Conservation (phyloP, 2,329 filamentous ascomycete genomes). For the Biscogniauxia mediterranea region DNA sequence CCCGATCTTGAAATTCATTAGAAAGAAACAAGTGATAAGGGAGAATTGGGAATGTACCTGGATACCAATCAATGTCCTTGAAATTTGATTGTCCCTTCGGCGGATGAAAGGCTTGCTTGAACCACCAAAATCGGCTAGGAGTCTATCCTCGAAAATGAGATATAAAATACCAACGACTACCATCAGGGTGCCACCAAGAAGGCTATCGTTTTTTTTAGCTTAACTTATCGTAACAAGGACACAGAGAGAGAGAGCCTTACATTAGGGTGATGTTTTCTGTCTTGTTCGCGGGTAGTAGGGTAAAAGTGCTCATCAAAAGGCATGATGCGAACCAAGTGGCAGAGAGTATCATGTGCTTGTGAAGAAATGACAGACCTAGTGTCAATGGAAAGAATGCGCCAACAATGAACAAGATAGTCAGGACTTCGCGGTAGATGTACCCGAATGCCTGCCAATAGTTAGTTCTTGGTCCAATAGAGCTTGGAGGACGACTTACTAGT, state of each 20-base stretch:
- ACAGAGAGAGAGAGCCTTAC: constrained; percentile 17
- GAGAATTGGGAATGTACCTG: constrained; percentile 48
- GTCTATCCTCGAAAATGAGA: constrained; percentile 70
- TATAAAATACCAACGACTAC: constrained; percentile 72
- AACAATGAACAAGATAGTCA: constrained; percentile 75
- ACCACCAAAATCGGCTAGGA: constrained; percentile 46
- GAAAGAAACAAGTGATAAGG: constrained; percentile 9
- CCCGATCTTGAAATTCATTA: constrained; percentile 53
- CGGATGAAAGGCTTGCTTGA: constrained; percentile 21
- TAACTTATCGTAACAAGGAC: neutral
- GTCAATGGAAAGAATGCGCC: constrained; percentile 75
- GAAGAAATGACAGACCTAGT: constrained; percentile 72
- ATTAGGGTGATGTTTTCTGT: constrained; percentile 63
- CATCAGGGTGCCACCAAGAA: constrained; percentile 77
- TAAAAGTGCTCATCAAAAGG: constrained; percentile 84
- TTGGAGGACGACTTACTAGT: constrained; percentile 53
- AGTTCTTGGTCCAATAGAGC: neutral
- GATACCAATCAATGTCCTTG: constrained; percentile 61
- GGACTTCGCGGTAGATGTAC: constrained; percentile 86
- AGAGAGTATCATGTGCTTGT: constrained; percentile 61
- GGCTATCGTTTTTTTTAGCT: constrained; percentile 43
- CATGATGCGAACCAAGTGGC: constrained; percentile 75
- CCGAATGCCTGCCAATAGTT: constrained; percentile 66
- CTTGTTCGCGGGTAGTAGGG: constrained; percentile 80
- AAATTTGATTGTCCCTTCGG: constrained; percentile 43